Percentiles rank a stretch among this genome's conserved stretches.
These are phyloP conservation scores for Paradendryphiella salina DNA, from an alignment of 2,329 filamentous ascomycete species.

Conservation along the genomic window DNA sequence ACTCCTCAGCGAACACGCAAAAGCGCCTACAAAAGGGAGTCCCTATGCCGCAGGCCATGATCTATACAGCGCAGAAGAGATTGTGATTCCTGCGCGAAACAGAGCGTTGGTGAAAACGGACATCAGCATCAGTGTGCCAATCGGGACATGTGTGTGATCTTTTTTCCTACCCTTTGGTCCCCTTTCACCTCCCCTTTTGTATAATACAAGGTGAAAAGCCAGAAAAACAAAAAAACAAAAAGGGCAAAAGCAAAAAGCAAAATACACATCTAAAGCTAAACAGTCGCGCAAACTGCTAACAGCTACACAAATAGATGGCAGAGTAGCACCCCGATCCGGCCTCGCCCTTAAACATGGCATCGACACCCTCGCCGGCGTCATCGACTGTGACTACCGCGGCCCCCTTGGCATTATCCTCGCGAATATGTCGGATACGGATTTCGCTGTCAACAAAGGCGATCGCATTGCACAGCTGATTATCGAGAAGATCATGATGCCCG, in stretches of 20 bases:
- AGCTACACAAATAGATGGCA: slow-evolving; percentile 67
- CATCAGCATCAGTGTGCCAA: slow-evolving; percentile 86
- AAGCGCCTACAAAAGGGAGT: slow-evolving; percentile 83
- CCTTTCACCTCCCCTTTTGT: not conserved
- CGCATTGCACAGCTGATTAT: slow-evolving; percentile 91
- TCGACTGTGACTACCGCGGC: slow-evolving; percentile 95
- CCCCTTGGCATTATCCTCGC: slow-evolving; percentile 94
- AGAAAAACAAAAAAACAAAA: no score
- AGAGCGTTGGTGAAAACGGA: slow-evolving; percentile 89
- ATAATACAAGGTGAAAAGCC: no score
- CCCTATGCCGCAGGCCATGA: slow-evolving; percentile 93
- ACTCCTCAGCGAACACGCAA: slow-evolving; percentile 79
- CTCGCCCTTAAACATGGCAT: slow-evolving; percentile 94
- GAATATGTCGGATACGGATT: slow-evolving; percentile 84
- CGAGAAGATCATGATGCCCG: slow-evolving; percentile 92
- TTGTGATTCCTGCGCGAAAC: slow-evolving; percentile 76
- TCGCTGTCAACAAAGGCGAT: slow-evolving; percentile 80
- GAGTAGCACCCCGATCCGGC: slow-evolving; percentile 87
- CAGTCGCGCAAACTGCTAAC: not conserved
- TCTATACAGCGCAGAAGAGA: slow-evolving; percentile 76
- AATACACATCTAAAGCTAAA: no score
- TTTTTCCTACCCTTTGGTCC: not conserved
- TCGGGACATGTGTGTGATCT: slow-evolving; percentile 74
- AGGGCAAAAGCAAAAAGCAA: no score
- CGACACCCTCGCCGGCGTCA: slow-evolving; percentile 92